Evolutionary conservation across 352 stramenopile species (phyloP).

Genomic region (Phytophthora quininea): DNA sequence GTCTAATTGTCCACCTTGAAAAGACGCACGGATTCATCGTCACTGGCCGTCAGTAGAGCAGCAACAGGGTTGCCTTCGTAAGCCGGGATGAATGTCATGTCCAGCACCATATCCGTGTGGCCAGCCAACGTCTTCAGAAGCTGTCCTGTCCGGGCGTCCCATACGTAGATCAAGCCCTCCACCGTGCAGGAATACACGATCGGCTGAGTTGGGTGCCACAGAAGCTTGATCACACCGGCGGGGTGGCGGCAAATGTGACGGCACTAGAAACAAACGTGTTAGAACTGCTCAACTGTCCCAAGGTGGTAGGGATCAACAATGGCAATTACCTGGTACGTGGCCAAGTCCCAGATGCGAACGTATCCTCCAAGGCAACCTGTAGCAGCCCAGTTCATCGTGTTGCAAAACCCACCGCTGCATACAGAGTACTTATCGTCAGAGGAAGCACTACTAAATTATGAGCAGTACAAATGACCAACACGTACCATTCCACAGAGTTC

Average conservation of each 20-base stretch:
- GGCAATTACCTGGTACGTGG: slow-evolving; percentile 67
- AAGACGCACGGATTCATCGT: slow-evolving; percentile 84
- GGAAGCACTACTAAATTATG: too few species aligned
- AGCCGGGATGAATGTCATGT: slow-evolving; percentile 81
- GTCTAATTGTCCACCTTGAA: slow-evolving; percentile 67
- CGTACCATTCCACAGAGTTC: slow-evolving; percentile 89
- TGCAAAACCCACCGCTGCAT: slow-evolving; percentile 92
- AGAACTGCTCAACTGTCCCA: background rate
- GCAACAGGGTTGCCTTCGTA: slow-evolving; percentile 45
- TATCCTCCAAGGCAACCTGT: slow-evolving; percentile 94
- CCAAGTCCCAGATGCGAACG: slow-evolving; percentile 97
- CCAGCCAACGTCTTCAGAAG: slow-evolving; percentile 79
- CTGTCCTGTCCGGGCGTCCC: slow-evolving; percentile 89
- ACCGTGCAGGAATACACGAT: slow-evolving; percentile 90
- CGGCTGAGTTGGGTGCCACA: slow-evolving; percentile 89
- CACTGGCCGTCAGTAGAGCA: slow-evolving; percentile 77
- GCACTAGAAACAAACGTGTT: slow-evolving; percentile 50
- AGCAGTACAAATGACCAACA: background rate
- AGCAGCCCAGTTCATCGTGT: slow-evolving; percentile 94
- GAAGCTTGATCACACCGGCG: slow-evolving; percentile 89
- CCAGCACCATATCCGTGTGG: slow-evolving; percentile 93
- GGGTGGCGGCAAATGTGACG: slow-evolving; percentile 89
- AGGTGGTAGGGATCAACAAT: too few species aligned
- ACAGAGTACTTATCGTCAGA: background rate
- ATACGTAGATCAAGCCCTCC: slow-evolving; percentile 90